Base-by-base conservation (phyloP, 495 filamentous ascomycete species). In the Diplogelasinospora grovesii region DNA sequence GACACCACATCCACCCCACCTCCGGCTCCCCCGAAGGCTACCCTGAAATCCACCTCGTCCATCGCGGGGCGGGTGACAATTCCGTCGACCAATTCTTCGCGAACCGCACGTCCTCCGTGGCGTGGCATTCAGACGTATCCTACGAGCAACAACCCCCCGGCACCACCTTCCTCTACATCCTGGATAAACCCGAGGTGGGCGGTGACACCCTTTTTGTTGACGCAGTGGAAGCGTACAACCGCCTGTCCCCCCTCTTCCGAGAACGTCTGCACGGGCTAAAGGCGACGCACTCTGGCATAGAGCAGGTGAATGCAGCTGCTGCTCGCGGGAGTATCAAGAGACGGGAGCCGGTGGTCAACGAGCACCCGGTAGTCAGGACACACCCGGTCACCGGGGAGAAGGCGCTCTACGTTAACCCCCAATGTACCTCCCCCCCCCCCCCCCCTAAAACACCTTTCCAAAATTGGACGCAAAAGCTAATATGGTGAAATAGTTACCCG, bases 141-240 rank as follows among this genome's bases (percentile, higher is more conserved):
- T 90, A 88, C 56, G 86, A 94, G 67, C 50, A 70, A 41, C 86
- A 92, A 60, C 85, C 87, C n/a, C 85, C 87, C 0, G 85, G 86
- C 37, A 89, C 84, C 0, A 88, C 85, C 0, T 86, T 92, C 61
- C 60, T 94, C 23, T 88, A 86, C 57, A 68, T 83, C 36, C 76
- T 92, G 19, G 85, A 92, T 56, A 77, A 68, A 26, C 85, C 87
- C n/a, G 68, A 73, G 40, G 74, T 77, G 1, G 85, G 86, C 14
- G 86, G 86, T 26, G 86, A 94, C 50, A 94, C 87, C 0, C 59
- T 83, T 9, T 89, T 92, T 49, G 76, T 69, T 22, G 74, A 86
- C 54, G 75, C 79, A 45, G 84, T 68, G 5, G 80, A 82, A 60
- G 86, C 86, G 2, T 94, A 90, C 57, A 77, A 76, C 29, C 72